phyloP scores from a whole-genome alignment of 148 eudicot species.

The Rhododendron simsii region DNA sequence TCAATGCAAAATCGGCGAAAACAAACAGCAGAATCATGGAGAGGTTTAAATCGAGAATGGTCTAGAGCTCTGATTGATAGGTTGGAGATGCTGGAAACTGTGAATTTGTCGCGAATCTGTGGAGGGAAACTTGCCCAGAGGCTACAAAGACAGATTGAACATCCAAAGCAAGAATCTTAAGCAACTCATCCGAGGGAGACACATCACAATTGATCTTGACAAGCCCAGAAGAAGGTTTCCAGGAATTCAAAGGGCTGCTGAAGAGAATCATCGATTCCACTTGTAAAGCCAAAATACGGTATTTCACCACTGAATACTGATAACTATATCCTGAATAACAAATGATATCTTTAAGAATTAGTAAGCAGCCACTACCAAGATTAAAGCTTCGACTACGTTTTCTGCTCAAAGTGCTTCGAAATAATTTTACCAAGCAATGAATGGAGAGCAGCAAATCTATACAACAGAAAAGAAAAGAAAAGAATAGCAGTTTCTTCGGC shows the following conservation, averaged over 20 bases:
- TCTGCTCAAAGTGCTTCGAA: not conserved
- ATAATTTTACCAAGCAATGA: not conserved
- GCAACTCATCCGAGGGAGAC: not conserved
- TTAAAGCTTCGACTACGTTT: not conserved
- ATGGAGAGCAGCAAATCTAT: not conserved
- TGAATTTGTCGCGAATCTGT: not conserved
- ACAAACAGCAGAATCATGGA: not conserved
- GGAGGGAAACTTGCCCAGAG: not conserved
- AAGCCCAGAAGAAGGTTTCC: not conserved
- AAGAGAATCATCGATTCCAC: not conserved
- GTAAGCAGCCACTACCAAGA: not conserved
- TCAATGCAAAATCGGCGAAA: conserved; percentile 2
- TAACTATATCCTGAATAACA: not conserved
- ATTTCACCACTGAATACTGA: not conserved
- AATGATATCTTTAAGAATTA: not conserved
- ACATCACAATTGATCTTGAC: not conserved
- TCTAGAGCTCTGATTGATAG: not conserved
- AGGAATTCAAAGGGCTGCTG: not conserved
- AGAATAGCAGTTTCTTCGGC: not conserved
- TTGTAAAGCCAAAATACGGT: too few relatives aligned
- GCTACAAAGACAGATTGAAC: not conserved
- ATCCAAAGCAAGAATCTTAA: not conserved
- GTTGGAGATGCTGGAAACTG: not conserved
- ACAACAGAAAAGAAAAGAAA: not conserved
- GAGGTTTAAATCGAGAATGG: not conserved